phyloP scores from a whole-genome alignment of 208 protist genomes.

The Leishmania arabica region DNA sequence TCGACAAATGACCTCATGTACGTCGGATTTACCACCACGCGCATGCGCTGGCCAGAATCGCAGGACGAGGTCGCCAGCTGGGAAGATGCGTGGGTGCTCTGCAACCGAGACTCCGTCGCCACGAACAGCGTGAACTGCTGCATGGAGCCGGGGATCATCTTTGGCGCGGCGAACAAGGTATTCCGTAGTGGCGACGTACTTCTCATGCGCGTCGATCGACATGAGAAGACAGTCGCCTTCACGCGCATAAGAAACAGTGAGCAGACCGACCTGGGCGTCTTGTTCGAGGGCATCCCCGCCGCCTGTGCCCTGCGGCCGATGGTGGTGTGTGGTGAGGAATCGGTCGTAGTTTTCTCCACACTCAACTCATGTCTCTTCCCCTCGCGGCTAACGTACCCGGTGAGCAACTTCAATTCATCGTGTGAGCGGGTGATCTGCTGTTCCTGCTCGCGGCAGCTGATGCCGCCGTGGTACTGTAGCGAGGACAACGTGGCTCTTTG shows the following conservation, averaged over 20 bases:
- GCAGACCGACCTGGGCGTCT: constrained; percentile 72
- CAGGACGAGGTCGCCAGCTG: constrained; percentile 64
- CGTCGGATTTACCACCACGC: constrained; percentile 78
- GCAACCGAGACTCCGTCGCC: constrained; percentile 61
- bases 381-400: constrained; percentile 64
- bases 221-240: constrained; percentile 68
- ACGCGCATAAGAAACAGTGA: constrained; percentile 64
- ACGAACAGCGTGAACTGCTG: constrained; percentile 89
- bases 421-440: constrained; percentile 25
- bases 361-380: constrained; percentile 70
- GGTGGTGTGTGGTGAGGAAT: constrained; percentile 66
- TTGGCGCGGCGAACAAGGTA: constrained; percentile 62
- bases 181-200: constrained; percentile 77
- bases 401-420: constrained; percentile 51
- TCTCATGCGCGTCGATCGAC: constrained; percentile 64
- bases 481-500: constrained; percentile 71
- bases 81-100: constrained; percentile 84
- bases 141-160: constrained; percentile 81
- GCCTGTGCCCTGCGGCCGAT: constrained; percentile 59
- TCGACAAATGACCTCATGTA: constrained; percentile 64
- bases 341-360: constrained; percentile 85
- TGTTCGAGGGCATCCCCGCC: constrained; percentile 73
- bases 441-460: constrained; percentile 30
- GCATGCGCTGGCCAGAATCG: constrained; percentile 41
- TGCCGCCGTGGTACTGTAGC: constrained; percentile 65